phyloP scores from a whole-genome alignment of 257 asterid genomes.

The Eustoma russellianum region DNA sequence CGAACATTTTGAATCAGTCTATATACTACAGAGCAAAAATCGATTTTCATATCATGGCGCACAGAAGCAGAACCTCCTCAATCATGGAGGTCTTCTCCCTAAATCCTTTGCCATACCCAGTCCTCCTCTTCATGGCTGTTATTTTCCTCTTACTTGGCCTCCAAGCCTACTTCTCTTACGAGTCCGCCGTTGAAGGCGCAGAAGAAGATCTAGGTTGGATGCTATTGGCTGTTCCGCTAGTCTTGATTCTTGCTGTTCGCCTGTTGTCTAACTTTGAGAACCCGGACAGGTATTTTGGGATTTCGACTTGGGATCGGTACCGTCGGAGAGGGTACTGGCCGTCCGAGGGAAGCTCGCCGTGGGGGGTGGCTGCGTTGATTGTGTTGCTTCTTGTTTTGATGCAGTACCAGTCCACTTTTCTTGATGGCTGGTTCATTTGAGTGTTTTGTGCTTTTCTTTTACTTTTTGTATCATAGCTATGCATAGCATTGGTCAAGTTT shows the following conservation, averaged over 20 bases:
- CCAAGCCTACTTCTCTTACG: conserved; percentile 74
- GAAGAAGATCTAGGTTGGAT: conserved; percentile 77
- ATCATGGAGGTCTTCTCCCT: conserved; percentile 40
- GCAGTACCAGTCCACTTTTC: conserved; percentile 65
- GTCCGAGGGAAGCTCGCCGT: conserved; percentile 65
- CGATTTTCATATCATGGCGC: conserved; percentile 9
- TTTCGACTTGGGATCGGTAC: conserved; percentile 43
- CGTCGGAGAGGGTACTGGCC: conserved; percentile 21
- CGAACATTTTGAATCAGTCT: too few relatives aligned
- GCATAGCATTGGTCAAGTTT: too few relatives aligned
- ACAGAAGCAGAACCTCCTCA: conserved; percentile 44
- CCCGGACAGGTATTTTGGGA: conserved; percentile 28
- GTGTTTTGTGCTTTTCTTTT: background rate
- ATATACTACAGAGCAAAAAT: too few relatives aligned
- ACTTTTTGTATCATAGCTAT: too few relatives aligned
- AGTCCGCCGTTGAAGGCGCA: conserved; percentile 55
- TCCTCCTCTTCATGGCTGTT: conserved; percentile 51
- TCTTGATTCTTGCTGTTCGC: conserved; percentile 44
- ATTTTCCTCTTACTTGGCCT: conserved; percentile 62
- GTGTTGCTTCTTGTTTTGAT: conserved; percentile 54
- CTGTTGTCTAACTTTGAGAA: conserved; percentile 41
- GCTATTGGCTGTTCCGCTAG: conserved; percentile 49
- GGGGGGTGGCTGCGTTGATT: conserved; percentile 84
- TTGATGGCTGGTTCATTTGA: conserved; percentile 62
- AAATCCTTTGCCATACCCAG: conserved; percentile 72